phyloP scores from a whole-genome alignment of 2,329 filamentous ascomycete genomes.

The Bisporella sp. region DNA sequence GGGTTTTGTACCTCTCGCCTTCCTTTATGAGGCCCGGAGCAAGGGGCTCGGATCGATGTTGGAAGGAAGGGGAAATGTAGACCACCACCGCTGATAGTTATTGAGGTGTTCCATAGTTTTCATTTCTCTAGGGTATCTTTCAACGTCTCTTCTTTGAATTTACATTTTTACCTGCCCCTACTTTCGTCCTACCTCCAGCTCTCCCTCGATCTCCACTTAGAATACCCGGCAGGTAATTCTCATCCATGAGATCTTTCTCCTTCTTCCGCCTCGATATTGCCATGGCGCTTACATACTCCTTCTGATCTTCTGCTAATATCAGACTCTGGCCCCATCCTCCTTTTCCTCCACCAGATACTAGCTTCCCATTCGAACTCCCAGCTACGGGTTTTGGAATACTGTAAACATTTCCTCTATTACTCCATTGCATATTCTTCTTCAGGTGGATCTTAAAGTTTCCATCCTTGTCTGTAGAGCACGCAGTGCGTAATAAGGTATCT shows the following conservation, averaged over 20 bases:
- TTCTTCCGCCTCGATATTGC: slow-evolving; percentile 58
- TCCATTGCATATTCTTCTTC: slow-evolving; percentile 94
- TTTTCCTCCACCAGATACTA: slow-evolving; percentile 63
- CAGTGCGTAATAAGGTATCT: slow-evolving; percentile 74
- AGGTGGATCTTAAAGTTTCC: slow-evolving; percentile 82
- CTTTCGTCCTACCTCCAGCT: slow-evolving; percentile 59
- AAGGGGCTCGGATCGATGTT: too few species aligned
- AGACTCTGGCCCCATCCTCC: slow-evolving; percentile 79
- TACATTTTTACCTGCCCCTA: slow-evolving; percentile 80
- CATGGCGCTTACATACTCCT: slow-evolving; percentile 69
- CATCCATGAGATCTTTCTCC: slow-evolving; percentile 84
- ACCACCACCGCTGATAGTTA: too few species aligned
- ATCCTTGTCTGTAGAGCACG: slow-evolving; percentile 73
- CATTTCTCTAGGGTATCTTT: neutral
- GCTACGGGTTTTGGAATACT: slow-evolving; percentile 86
- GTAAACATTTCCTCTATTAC: slow-evolving; percentile 85
- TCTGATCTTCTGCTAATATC: slow-evolving; percentile 90
- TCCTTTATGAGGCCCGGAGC: too few species aligned
- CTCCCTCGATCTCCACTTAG: slow-evolving; percentile 70
- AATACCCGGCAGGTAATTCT: slow-evolving; percentile 83
- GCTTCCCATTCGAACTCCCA: slow-evolving; percentile 73
- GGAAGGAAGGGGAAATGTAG: too few species aligned
- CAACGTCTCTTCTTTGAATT: slow-evolving; percentile 66
- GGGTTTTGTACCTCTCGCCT: too few species aligned
- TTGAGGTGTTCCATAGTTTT: too few species aligned